Base-by-base conservation (phyloP, 768 basidiomycete genomes). In the Pulveroboletus sp. region DNA sequence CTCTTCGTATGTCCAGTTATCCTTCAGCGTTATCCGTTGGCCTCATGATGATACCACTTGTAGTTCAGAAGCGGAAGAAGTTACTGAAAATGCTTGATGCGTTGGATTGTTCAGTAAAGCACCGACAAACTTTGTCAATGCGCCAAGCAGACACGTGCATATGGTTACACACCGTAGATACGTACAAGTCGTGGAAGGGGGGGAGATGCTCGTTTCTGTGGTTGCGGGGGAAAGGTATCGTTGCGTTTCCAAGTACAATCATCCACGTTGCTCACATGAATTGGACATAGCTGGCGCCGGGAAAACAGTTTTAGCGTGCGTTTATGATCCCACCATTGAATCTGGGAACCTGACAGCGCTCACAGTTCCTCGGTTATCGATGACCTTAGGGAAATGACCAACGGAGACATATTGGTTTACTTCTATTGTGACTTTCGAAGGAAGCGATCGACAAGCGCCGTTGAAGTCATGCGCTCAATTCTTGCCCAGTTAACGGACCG, bases 371-470 rank as follows among this genome's bases (percentile, higher is more conserved):
- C 32, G 2, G 27, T 41, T 17, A 37, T 47, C 13, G 9, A 43
- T 14, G 41, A 47, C 27, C 50, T 51, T 11, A 20, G 5, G 1
- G 9, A 24, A 26, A 9, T 10, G 11, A 43, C 17, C 5, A 22
- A 26, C 4, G 26, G 24, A 7, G 53, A 49, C 14, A 1, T 38
- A 6, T 9, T 60, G 17, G 47, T 23, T 1, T 60, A 47, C 20
- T 63, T 64, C 38, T 65, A 63, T 45, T 65, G 63, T 5, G 58
- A 63, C 40, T 64, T 65, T 32, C 47, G 45, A 6, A 38, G 20
- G 1, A 19, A 8, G 5, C 22, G 37, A 2, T 57, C 55, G 2
- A 60, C 48, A 2, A 47, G 45, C 9, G 45, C 53, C 7, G 32
- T 57, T 1, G 56, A 52, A 17, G 47, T 63, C 12, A 43, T 60